Evolutionary conservation across 1,139 yeast species (phyloP), one percentile per base, ranked within the genome.

Genomic region (Suhomyces yuchorum): DNA sequence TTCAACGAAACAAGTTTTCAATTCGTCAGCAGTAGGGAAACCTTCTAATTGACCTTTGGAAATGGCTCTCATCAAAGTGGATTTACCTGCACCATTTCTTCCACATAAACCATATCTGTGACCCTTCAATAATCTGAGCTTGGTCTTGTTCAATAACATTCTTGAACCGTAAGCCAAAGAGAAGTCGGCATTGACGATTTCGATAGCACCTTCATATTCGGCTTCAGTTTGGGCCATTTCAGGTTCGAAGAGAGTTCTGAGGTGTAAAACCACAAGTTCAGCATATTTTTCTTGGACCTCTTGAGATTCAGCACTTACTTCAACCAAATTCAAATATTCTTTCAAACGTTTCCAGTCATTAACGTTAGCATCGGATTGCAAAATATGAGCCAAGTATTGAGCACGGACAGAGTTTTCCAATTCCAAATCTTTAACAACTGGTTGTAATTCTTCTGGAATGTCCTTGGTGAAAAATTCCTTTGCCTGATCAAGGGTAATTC

Each of bases 41-140:
- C 99, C 99, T 72, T 93, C 99, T 56, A 93, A 81, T 74, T 93
- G 97, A 50, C 98, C 99, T 65, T 90, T 90, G 48, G 97, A 90
- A 62, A 93, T 93, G 34, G 99, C 88, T 70, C 99, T 82, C 98
- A 93, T 92, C 62, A 93, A 77, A 17, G 99, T 93, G 15, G 97
- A 90, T 70, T 93, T 93, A 75, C 99, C 99, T 51, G 97, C 97
- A 80, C 99, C 99, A 68, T 93, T 93, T 72, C 98, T 83, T 63
- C 99, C 99, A 77, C 97, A 91, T 55, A 93, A 81, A 75, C 99
- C 99, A 65, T 93, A 93, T 68, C 99, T 83, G 70, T 89, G 97
- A 59, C 99, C 99, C 74, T 92, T 91, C 61, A 88, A 77, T 52
- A 93, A 79, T 63, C 96, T 81, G 65, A 93, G 75, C 54, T 79